phyloP scores from a whole-genome alignment of 2,329 filamentous ascomycete genomes.

The Cladosporium colombiae region DNA sequence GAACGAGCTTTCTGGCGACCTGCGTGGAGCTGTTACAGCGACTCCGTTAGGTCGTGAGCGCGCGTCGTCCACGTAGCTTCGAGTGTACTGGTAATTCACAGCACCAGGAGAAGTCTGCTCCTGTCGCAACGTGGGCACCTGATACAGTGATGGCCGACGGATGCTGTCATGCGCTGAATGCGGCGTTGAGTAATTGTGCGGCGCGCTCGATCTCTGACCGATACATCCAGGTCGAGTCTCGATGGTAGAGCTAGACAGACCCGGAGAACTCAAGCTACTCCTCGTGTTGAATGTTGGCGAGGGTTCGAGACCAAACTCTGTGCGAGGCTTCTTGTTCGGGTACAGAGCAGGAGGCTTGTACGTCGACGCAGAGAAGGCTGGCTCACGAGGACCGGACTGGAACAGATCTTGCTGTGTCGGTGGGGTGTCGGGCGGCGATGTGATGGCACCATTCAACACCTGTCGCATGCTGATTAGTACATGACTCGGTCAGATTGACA shows the following conservation, averaged over 20 bases:
- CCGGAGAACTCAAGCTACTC: constrained; percentile 14
- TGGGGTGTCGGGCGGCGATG: constrained; percentile 30
- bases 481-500: constrained; percentile 19
- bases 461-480: not conserved
- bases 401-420: constrained; percentile 27
- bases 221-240: not conserved
- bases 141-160: constrained; percentile 3
- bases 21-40: not conserved
- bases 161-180: not conserved
- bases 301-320: constrained; percentile 21
- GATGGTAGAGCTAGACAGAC: not conserved
- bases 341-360: constrained; percentile 39
- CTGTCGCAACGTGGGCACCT: not conserved
- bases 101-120: not conserved
- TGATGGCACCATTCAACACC: constrained; percentile 15
- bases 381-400: constrained; percentile 36
- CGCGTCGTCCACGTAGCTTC: not conserved
- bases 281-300: constrained; percentile 9
- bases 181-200: constrained; percentile 2
- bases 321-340: constrained; percentile 39
- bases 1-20: not conserved
- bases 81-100: constrained; percentile 10
- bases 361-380: constrained; percentile 32
- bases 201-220: not conserved
- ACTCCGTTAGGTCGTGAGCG: not conserved